Evolutionary conservation across 164 flowering plant genomes (phyloP).

Genomic region (Berberis thunbergii): DNA sequence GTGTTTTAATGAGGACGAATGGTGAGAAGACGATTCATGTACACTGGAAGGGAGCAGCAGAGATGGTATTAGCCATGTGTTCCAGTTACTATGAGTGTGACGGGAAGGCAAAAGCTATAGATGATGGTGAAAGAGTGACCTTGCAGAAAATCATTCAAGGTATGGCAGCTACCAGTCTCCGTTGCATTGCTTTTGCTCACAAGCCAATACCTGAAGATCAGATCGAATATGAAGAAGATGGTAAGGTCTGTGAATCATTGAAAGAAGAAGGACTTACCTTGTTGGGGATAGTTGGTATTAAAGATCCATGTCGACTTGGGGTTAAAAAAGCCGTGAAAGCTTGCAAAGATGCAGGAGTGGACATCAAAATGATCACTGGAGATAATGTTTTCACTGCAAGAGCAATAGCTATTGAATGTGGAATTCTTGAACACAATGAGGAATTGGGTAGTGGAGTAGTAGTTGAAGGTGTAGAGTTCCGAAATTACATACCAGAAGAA

Average conservation of each 20-base stretch:
- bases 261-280: constrained; percentile 41
- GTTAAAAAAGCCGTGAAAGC: constrained; percentile 47
- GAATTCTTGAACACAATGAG: constrained; percentile 35
- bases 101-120: constrained; percentile 26
- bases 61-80: constrained; percentile 48
- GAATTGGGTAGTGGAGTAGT: constrained; percentile 23
- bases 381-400: constrained; percentile 72
- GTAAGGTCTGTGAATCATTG: constrained; percentile 9
- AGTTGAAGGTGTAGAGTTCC: constrained; percentile 54
- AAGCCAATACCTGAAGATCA: constrained; percentile 22
- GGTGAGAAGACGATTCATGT: constrained; percentile 28
- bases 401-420: constrained; percentile 69
- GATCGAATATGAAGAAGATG: constrained; percentile 11
- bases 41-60: constrained; percentile 87
- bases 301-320: constrained; percentile 67
- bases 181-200: constrained; percentile 76
- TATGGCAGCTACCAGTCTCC: constrained; percentile 67
- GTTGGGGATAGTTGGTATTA: constrained; percentile 59
- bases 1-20: constrained; percentile 32
- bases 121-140: constrained; percentile 17
- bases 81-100: constrained; percentile 29
- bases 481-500: constrained; percentile 50
- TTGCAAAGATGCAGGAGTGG: constrained; percentile 51
- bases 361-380: constrained; percentile 74
- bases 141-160: constrained; percentile 43